Evolutionary conservation across 2,329 filamentous ascomycete species (phyloP).

Genomic region (Trichoderma atroviride): DNA sequence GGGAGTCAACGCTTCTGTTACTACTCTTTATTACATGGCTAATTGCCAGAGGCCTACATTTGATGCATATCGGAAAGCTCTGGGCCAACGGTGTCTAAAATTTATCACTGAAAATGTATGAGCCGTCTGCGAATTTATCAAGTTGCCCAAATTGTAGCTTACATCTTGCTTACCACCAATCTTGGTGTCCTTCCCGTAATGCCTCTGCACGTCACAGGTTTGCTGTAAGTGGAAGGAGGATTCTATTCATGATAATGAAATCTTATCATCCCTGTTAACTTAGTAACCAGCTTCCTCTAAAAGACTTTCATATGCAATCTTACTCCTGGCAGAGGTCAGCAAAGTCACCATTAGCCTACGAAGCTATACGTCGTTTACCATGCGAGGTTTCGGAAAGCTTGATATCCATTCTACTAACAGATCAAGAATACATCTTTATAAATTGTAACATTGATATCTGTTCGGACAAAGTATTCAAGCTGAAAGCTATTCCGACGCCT

Average conservation of each 20-base stretch:
- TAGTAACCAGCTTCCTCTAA: too few relatives aligned
- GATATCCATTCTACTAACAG: background rate
- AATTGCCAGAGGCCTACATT: too few relatives aligned
- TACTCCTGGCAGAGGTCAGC: background rate
- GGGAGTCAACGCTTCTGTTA: background rate
- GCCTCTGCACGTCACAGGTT: too few relatives aligned
- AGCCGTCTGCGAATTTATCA: background rate
- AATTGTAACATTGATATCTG: background rate
- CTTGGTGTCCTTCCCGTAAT: background rate
- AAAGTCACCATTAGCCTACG: background rate
- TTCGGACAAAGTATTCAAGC: background rate
- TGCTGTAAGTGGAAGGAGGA: background rate
- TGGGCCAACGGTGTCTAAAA: background rate
- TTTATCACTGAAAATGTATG: background rate
- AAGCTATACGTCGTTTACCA: background rate
- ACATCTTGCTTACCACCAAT: background rate
- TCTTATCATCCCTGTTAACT: background rate
- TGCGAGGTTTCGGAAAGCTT: background rate
- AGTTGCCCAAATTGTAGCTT: background rate
- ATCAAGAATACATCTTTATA: background rate
- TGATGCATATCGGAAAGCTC: too few relatives aligned
- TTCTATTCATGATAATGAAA: background rate
- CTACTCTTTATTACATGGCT: too few relatives aligned
- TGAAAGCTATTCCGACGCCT: conserved; percentile 8
- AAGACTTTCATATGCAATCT: background rate